Conservation (phyloP, 73 alveolate species). For the Paraurostyla sp. region DNA sequence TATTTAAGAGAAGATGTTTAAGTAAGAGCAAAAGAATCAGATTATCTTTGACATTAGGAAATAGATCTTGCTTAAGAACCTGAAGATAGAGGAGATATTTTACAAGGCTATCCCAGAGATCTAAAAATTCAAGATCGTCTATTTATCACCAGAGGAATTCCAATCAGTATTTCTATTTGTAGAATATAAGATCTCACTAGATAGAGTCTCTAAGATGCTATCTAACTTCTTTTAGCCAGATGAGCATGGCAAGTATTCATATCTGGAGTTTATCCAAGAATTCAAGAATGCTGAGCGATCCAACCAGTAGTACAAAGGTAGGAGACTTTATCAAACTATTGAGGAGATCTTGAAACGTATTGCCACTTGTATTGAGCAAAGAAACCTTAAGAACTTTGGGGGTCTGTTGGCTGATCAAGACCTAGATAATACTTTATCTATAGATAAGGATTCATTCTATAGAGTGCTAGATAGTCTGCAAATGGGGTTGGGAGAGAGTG, state of each 20-base stretch:
- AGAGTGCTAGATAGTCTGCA: slow-evolving; percentile 44
- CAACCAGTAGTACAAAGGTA: neutral
- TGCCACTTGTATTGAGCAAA: slow-evolving; percentile 37
- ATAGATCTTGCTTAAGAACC: neutral
- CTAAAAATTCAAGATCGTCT: neutral
- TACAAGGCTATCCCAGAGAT: slow-evolving; percentile 13
- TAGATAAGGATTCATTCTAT: slow-evolving; percentile 26
- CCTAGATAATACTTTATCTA: neutral
- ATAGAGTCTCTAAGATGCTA: slow-evolving; percentile 15
- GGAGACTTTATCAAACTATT: neutral
- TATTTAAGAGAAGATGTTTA: slow-evolving; percentile 2
- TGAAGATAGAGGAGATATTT: neutral
- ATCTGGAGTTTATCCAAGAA: slow-evolving; percentile 42
- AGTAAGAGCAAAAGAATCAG: neutral
- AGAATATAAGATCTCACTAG: slow-evolving; percentile 10
- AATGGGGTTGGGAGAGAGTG: slow-evolving; percentile 54
- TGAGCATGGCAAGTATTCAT: slow-evolving; percentile 17
- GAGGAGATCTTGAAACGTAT: slow-evolving; percentile 18
- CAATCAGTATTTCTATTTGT: slow-evolving; percentile 10
- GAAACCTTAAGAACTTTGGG: slow-evolving; percentile 7
- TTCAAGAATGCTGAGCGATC: neutral
- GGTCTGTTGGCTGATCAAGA: slow-evolving; percentile 36
- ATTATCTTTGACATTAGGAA: slow-evolving; percentile 11
- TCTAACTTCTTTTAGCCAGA: slow-evolving; percentile 13
- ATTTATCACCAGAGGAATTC: slow-evolving; percentile 39